Percentiles rank a stretch among this genome's conserved stretches.
Evolutionary conservation across 2,329 filamentous ascomycete species (phyloP).

Genomic region (Clathrospora elynae): DNA sequence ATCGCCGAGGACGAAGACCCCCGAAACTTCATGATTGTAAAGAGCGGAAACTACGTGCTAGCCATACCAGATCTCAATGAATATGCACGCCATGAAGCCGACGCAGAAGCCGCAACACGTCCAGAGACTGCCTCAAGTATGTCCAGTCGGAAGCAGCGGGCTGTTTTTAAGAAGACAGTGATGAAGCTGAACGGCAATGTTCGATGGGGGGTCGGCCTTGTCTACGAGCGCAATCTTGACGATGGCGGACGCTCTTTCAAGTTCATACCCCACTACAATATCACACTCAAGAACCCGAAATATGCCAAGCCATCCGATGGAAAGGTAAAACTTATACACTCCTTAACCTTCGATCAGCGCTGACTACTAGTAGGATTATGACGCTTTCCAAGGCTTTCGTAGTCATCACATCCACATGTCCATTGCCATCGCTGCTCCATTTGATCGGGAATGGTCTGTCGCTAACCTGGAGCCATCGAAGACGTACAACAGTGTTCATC

Average conservation of each 20-base stretch:
- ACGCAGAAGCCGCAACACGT: conserved; percentile 59
- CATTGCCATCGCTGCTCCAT: conserved; percentile 84
- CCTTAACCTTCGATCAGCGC: background rate
- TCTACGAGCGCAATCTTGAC: conserved; percentile 84
- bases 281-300: conserved; percentile 80
- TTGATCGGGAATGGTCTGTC: conserved; percentile 83
- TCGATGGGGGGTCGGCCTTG: conserved; percentile 85
- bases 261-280: conserved; percentile 90
- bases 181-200: conserved; percentile 99
- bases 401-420: conserved; percentile 97
- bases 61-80: conserved; percentile 93
- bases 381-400: conserved; percentile 95
- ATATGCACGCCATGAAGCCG: conserved; percentile 71
- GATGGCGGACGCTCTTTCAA: conserved; percentile 77
- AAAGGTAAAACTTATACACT: conserved; percentile 34
- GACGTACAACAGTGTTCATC: conserved; percentile 95
- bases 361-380: conserved; percentile 64
- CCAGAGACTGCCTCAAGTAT: conserved; percentile 61
- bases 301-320: conserved; percentile 66
- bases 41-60: conserved; percentile 92
- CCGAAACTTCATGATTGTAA: conserved; percentile 91
- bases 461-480: conserved; percentile 75
- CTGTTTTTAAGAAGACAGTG: conserved; percentile 95
- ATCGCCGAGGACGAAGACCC: conserved; percentile 86
- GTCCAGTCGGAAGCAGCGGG: conserved; percentile 70